Evolutionary conservation across 352 stramenopile genomes (phyloP), one percentile per base, ranked within the genome.

Genomic region (Globisporangium echinulatum): DNA sequence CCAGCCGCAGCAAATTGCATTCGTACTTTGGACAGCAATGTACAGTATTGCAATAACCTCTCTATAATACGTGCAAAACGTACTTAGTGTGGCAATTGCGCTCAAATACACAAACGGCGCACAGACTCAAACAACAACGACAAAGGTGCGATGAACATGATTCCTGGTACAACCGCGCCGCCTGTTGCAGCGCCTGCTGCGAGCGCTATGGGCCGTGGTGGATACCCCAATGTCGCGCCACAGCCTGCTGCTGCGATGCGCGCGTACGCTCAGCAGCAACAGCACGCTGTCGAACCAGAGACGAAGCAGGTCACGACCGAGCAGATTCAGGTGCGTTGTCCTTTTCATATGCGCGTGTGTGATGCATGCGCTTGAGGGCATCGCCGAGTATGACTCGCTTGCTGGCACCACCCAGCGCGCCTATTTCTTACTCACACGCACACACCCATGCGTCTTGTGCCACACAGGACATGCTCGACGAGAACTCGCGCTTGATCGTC

Each of bases 401-500:
- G 17, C 43, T 39, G 10, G 3, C 4, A 0, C 13, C 48, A 49
- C 19, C n/a, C 37, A 5, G 47, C 0, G 25, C 25, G 25, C 25
- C 3, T 33, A 33, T 47, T 2, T 62, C 25, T 40, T 13, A 7
- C 14, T 39, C 25, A 9, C 11, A 42, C 44, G 33, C 48, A 49
- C 25, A 10, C 40, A 9, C 15, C 13, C 38, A 39, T 42, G 5
- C 37, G 40, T 19, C 14, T 3, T 17, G 7, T 39, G 7, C 25
- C 15, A 37, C n/a, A 39, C 33, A 94, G 85, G 81, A 77, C 15
- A 92, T 94, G 82, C 68, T 94, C 67, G 85, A 94, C 51, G 82
- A 94, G 63, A 94, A 94, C 69, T 92, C 85, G 54, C 72, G 68
- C 42, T 71, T 94, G 42, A 94, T 94, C 56, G 85, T 94, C 8